A percentile compares a stretch with the other conserved stretches of the same genome.
Evolutionary conservation across 2,329 filamentous ascomycete species (phyloP).

Genomic region (Botrytis byssoidea): DNA sequence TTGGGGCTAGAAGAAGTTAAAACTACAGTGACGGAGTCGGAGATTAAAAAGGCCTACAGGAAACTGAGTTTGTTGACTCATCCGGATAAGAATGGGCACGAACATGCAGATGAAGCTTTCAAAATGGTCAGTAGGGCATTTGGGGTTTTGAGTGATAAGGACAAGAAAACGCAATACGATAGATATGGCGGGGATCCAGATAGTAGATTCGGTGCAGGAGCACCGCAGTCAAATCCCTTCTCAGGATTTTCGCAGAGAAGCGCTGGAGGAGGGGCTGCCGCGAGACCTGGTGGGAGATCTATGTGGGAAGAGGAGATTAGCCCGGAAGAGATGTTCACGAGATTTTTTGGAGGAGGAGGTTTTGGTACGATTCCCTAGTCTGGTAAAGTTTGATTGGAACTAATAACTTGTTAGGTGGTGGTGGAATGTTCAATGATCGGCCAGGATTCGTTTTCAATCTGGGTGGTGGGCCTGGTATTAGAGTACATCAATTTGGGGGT

Average conservation of each 20-base stretch:
- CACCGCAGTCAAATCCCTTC: slow-evolving; percentile 57
- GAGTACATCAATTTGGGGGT: slow-evolving; percentile 95
- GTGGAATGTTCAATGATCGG: slow-evolving; percentile 67
- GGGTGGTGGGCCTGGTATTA: slow-evolving; percentile 84
- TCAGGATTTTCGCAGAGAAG: slow-evolving; percentile 55
- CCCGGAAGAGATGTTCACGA: slow-evolving; percentile 93
- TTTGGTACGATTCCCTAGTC: slow-evolving; percentile 45
- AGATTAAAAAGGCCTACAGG: slow-evolving; percentile 97
- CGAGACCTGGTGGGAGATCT: slow-evolving; percentile 50
- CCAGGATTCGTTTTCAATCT: slow-evolving; percentile 95
- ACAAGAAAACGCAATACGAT: slow-evolving; percentile 89
- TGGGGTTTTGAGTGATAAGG: slow-evolving; percentile 85
- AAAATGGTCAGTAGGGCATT: slow-evolving; percentile 97
- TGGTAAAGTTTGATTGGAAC: slow-evolving; percentile 11
- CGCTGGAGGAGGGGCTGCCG: slow-evolving; percentile 32
- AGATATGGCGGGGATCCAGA: slow-evolving; percentile 90
- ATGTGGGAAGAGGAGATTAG: slow-evolving; percentile 91
- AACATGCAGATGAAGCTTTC: slow-evolving; percentile 94
- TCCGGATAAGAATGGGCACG: slow-evolving; percentile 97
- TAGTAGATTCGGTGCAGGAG: slow-evolving; percentile 68
- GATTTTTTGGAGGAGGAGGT: slow-evolving; percentile 81
- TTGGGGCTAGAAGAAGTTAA: slow-evolving; percentile 67
- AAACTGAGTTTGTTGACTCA: slow-evolving; percentile 93
- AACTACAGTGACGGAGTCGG: slow-evolving; percentile 68
- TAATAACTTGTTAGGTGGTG: slow-evolving; percentile 32